These are phyloP conservation scores for Deuterostichococcus epilithicus DNA, from an alignment of 139 green algal species.

Conservation along the genomic window DNA sequence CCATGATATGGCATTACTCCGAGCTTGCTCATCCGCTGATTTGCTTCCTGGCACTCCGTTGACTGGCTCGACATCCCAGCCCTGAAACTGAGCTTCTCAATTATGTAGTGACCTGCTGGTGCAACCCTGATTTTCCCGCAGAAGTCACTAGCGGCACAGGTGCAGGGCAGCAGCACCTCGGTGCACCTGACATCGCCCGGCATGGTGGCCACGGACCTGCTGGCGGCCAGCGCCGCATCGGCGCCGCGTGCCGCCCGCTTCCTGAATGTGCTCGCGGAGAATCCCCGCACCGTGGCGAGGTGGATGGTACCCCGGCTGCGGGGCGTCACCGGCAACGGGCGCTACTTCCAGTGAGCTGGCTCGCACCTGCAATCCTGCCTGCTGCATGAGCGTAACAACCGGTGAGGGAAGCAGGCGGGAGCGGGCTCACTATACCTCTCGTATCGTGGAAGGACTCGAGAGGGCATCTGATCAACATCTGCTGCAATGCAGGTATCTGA, in stretches of 20 bases:
- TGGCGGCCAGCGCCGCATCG: slow-evolving; percentile 19
- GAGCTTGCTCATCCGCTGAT: no score
- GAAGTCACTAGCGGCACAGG: neutral
- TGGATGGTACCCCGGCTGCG: slow-evolving; percentile 45
- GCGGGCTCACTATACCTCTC: no score
- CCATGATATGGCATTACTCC: no score
- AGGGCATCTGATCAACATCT: no score
- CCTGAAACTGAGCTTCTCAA: no score
- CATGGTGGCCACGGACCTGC: slow-evolving; percentile 49
- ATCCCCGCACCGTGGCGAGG: slow-evolving; percentile 23
- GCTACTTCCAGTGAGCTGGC: slow-evolving; percentile 26
- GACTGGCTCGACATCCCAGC: no score
- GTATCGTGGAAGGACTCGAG: no score
- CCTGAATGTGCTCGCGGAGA: slow-evolving; percentile 48
- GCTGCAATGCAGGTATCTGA: neutral
- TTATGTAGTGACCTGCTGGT: no score
- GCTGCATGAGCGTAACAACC: no score
- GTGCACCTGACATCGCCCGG: slow-evolving; percentile 23
- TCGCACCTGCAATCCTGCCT: no score
- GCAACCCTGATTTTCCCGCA: slow-evolving; percentile 1
- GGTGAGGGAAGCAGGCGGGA: no score
- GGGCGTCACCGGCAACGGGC: slow-evolving; percentile 28
- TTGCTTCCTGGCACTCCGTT: no score
- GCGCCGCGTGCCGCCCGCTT: slow-evolving; percentile 18
- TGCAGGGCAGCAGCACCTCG: neutral